Evolutionary conservation across 1,284 basidiomycete genomes (phyloP).

Genomic region (Salmacisia buchloeana): DNA sequence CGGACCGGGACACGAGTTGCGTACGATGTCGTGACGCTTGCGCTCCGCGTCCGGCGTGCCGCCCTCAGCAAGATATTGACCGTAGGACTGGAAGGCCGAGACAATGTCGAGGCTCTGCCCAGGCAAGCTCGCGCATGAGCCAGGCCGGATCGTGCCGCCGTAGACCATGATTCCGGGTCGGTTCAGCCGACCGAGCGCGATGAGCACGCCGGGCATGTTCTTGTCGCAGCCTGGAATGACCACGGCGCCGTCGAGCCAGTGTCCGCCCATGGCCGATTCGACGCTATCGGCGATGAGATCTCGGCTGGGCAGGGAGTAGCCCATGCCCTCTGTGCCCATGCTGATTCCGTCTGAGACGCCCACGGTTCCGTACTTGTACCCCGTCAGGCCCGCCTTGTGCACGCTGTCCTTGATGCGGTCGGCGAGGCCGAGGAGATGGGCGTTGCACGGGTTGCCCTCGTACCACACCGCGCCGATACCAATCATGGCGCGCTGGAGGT

Average conservation of each 20-base stretch:
- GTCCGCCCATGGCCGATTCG: conserved; percentile 45
- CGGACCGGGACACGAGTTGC: conserved; percentile 45
- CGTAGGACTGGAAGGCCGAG: conserved; percentile 48
- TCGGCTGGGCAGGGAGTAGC: conserved; percentile 46
- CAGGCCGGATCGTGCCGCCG: conserved; percentile 49
- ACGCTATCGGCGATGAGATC: conserved; percentile 49
- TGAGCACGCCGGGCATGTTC: conserved; percentile 51
- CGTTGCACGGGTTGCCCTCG: conserved; percentile 49
- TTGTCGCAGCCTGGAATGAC: conserved; percentile 50
- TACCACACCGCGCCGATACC: conserved; percentile 49
- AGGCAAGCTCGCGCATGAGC: conserved; percentile 29
- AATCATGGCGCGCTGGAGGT: conserved; percentile 47
- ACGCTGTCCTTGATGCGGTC: conserved; percentile 42
- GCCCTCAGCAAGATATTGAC: conserved; percentile 45
- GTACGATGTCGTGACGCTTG: conserved; percentile 44
- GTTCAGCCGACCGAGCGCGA: conserved; percentile 48
- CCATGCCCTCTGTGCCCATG: conserved; percentile 49
- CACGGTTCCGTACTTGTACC: conserved; percentile 49
- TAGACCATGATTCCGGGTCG: conserved; percentile 50
- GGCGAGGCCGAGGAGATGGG: conserved; percentile 45
- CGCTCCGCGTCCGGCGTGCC: conserved; percentile 43
- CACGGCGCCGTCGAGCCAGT: conserved; percentile 49
- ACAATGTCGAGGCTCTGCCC: conserved; percentile 46
- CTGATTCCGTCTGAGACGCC: conserved; percentile 50
- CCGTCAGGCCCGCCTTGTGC: conserved; percentile 43